phyloP scores from a whole-genome alignment of 2,329 filamentous ascomycete species.

The Blastomyces emzantsi region DNA sequence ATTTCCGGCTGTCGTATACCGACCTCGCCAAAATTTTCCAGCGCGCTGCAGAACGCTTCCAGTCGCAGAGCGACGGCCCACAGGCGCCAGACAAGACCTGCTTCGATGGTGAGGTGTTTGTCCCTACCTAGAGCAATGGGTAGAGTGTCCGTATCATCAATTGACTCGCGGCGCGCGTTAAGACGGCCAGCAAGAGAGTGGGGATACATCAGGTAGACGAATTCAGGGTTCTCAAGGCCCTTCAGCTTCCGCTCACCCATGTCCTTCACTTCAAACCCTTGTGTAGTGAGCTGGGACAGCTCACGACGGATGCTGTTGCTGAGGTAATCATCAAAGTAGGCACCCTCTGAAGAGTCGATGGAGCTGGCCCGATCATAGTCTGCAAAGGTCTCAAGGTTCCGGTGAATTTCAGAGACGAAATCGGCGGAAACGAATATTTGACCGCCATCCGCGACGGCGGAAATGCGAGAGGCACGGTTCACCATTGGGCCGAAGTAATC shows the following conservation, averaged over 20 bases:
- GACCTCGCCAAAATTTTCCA: conserved; percentile 60
- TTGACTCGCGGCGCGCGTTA: conserved; percentile 39
- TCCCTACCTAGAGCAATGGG: conserved; percentile 55
- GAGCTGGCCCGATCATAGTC: conserved; percentile 67
- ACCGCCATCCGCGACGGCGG: conserved; percentile 86
- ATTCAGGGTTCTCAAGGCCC: conserved; percentile 92
- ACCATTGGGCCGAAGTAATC: conserved; percentile 99
- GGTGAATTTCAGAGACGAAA: conserved; percentile 92
- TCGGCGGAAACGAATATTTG: conserved; percentile 96
- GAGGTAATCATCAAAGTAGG: conserved; percentile 64
- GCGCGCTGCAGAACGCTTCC: conserved; percentile 82
- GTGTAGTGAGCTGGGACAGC: conserved; percentile 72
- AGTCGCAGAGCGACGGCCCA: conserved; percentile 84
- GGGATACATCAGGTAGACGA: conserved; percentile 91
- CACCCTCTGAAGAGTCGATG: conserved; percentile 59
- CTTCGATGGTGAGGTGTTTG: conserved; percentile 66
- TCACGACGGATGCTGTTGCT: conserved; percentile 77
- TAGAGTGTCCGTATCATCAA: conserved; percentile 38
- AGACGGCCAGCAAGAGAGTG: conserved; percentile 71
- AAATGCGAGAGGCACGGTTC: conserved; percentile 91
- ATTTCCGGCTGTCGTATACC: conserved; percentile 71
- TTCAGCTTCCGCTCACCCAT: conserved; percentile 93
- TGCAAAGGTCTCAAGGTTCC: conserved; percentile 79
- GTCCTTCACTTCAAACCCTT: conserved; percentile 95
- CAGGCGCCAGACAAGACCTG: conserved; percentile 76